phyloP scores from a whole-genome alignment of 2,329 filamentous ascomycete species.

The Cladorrhinum sp. region DNA sequence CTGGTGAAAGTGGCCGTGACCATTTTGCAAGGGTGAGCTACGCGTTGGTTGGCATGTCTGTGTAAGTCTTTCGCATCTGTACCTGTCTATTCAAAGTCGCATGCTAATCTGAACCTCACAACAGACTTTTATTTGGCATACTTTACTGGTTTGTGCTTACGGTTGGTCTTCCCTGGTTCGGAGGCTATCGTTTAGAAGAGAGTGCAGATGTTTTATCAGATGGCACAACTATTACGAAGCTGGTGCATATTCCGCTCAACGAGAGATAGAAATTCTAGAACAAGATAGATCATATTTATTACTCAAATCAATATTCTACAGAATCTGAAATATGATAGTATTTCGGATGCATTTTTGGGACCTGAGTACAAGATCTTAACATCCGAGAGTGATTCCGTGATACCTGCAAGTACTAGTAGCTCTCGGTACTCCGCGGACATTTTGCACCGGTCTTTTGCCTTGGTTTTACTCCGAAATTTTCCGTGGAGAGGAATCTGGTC shows the following conservation, averaged over 20 bases:
- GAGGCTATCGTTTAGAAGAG: constrained; percentile 62
- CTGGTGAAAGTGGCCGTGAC: constrained; percentile 41
- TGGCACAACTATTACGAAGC: constrained; percentile 63
- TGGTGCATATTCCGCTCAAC: constrained; percentile 38
- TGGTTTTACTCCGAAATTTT: not conserved
- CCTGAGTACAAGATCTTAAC: too few relatives aligned
- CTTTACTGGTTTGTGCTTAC: constrained; percentile 70
- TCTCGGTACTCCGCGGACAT: not conserved
- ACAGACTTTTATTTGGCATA: constrained; percentile 55
- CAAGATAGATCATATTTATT: not conserved
- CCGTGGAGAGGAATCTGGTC: not conserved
- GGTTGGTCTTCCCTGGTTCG: constrained; percentile 55
- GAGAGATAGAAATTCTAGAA: not conserved
- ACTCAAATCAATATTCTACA: too few relatives aligned
- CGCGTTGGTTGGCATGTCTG: constrained; percentile 49
- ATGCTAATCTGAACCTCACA: not conserved
- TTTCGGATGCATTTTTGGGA: too few relatives aligned
- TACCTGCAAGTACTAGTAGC: not conserved
- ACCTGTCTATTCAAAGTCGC: not conserved
- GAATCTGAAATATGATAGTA: too few relatives aligned
- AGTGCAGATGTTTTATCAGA: constrained; percentile 58
- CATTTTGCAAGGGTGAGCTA: constrained; percentile 52
- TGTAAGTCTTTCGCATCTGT: constrained; percentile 42
- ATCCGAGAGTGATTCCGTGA: too few relatives aligned
- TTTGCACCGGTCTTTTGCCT: not conserved